phyloP scores from a whole-genome alignment of 768 basidiomycete species.

The Phylloporus rhodoxanthus region DNA sequence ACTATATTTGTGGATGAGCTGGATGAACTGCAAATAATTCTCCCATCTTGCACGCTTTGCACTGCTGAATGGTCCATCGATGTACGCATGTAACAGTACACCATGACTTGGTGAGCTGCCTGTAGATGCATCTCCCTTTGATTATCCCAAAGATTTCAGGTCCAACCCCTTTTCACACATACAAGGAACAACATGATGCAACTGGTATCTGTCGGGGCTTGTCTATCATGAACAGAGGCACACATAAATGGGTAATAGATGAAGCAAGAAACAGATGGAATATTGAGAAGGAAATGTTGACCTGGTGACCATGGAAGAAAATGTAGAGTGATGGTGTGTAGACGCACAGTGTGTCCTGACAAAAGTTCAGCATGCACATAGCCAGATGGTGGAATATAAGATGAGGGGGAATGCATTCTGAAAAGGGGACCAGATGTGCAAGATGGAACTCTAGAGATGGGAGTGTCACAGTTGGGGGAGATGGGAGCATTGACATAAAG shows the following conservation, averaged over 20 bases:
- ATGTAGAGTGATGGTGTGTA: constrained; percentile 55
- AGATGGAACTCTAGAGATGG: background rate
- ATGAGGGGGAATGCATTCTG: background rate
- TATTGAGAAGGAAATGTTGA: constrained; percentile 67
- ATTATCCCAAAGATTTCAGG: constrained; percentile 54
- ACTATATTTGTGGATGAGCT: constrained; percentile 76
- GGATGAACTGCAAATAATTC: constrained; percentile 62
- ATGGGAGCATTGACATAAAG: constrained; percentile 3
- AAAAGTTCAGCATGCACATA: constrained; percentile 65
- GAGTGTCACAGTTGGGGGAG: background rate
- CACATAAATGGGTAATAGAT: constrained; percentile 72
- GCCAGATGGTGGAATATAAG: constrained; percentile 54
- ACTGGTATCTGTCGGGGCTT: constrained; percentile 40
- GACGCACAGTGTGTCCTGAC: constrained; percentile 62
- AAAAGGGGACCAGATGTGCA: constrained; percentile 1
- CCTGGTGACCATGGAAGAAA: constrained; percentile 66
- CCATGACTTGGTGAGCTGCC: constrained; percentile 37
- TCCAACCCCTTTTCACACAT: constrained; percentile 67
- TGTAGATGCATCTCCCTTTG: constrained; percentile 20
- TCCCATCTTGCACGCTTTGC: constrained; percentile 55
- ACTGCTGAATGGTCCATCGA: constrained; percentile 70
- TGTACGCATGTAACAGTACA: constrained; percentile 47
- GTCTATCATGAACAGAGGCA: constrained; percentile 51
- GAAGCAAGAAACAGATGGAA: constrained; percentile 58
- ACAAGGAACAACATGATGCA: constrained; percentile 60